Evolutionary conservation across 495 filamentous ascomycete species (phyloP).

Genomic region (Trichocladium uniseriatum): DNA sequence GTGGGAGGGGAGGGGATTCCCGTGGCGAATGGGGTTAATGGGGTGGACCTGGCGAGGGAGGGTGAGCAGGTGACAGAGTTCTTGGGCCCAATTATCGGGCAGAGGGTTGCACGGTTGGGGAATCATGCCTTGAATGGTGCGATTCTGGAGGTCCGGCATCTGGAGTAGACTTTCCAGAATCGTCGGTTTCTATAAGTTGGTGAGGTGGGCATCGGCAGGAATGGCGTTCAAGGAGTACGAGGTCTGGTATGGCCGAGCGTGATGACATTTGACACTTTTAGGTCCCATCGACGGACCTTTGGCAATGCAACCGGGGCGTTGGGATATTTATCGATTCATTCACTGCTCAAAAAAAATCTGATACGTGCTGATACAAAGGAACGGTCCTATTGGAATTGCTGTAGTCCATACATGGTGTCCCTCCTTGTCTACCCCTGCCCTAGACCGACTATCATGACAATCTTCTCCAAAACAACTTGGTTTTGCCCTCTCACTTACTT

Average conservation of each 20-base stretch:
- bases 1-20: conserved; percentile 2
- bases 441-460: conserved; percentile 11
- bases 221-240: neutral
- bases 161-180: conserved; percentile 23
- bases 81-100: conserved; percentile 51
- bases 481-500: neutral
- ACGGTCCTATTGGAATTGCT: conserved; percentile 11
- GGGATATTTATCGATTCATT: neutral
- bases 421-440: conserved; percentile 5
- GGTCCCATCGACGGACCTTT: neutral
- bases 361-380: conserved; percentile 11
- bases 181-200: neutral
- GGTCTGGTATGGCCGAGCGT: neutral
- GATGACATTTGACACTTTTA: neutral
- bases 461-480: neutral
- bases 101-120: conserved; percentile 44
- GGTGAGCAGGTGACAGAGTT: conserved; percentile 45
- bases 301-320: neutral
- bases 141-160: conserved; percentile 39
- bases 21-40: conserved; percentile 21
- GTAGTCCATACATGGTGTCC: conserved; percentile 11
- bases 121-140: conserved; percentile 41
- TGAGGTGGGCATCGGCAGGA: neutral
- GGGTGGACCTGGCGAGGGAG: conserved; percentile 30
- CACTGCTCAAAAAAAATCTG: neutral